These are phyloP conservation scores for Pseudogymnoascus sp. DNA, from an alignment of 2,329 filamentous ascomycete genomes.

Conservation along the genomic window DNA sequence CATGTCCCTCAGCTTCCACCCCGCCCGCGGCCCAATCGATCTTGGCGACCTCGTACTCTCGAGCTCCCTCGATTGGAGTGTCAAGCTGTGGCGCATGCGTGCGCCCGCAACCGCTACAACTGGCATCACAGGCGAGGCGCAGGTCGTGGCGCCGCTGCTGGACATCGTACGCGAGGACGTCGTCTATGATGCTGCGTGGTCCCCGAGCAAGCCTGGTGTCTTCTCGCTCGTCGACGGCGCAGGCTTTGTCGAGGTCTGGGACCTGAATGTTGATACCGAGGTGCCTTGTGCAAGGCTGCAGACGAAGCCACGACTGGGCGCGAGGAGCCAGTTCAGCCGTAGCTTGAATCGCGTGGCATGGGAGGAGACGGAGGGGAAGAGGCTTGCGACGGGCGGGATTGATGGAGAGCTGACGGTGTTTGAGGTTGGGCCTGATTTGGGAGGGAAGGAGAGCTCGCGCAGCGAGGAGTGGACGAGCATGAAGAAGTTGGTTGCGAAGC, in stretches of 20 bases:
- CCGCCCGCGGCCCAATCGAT: constrained; percentile 83
- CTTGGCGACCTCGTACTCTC: constrained; percentile 88
- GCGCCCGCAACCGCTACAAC: constrained; percentile 62
- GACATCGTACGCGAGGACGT: constrained; percentile 92
- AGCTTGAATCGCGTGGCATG: constrained; percentile 92
- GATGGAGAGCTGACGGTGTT: constrained; percentile 88
- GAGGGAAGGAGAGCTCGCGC: constrained; percentile 74
- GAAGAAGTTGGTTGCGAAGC: constrained; percentile 74
- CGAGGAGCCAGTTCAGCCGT: constrained; percentile 63
- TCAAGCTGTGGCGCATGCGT: constrained; percentile 92
- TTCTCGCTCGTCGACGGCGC: constrained; percentile 93
- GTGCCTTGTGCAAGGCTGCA: constrained; percentile 77
- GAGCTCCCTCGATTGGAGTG: constrained; percentile 92
- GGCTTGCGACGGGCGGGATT: constrained; percentile 82
- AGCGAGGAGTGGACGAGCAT: constrained; percentile 89
- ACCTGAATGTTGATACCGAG: constrained; percentile 85
- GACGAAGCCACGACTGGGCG: constrained; percentile 49
- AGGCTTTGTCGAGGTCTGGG: constrained; percentile 89
- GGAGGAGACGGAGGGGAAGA: constrained; percentile 82
- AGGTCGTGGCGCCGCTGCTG: constrained; percentile 63
- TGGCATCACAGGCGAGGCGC: constrained; percentile 35
- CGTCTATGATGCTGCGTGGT: constrained; percentile 95
- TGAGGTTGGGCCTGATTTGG: constrained; percentile 74
- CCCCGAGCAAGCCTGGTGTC: constrained; percentile 83
- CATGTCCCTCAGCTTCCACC: constrained; percentile 94